Percentiles rank a stretch among this genome's conserved stretches.
These are phyloP conservation scores for Amanita thiersii DNA, from an alignment of 768 basidiomycete genomes.

Conservation along the genomic window DNA sequence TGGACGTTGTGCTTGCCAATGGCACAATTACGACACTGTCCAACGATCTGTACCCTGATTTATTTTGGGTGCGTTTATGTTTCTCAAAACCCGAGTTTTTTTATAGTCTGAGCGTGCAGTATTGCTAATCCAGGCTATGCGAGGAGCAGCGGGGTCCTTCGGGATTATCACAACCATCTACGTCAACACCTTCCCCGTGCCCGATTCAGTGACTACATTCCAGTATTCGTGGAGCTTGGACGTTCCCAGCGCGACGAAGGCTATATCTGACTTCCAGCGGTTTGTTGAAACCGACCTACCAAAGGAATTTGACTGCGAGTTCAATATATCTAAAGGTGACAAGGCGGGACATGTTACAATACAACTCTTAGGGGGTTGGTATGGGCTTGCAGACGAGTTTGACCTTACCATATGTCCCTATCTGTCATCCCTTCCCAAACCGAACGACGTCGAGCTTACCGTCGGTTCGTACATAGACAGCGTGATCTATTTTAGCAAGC, in stretches of 20 bases:
- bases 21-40: slow-evolving; percentile 25
- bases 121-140: slow-evolving; percentile 22
- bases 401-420: slow-evolving; percentile 9
- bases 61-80: slow-evolving; percentile 34
- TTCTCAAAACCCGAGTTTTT: not conserved
- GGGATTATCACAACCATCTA: slow-evolving; percentile 30
- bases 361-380: slow-evolving; percentile 13
- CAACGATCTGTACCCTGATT: slow-evolving; percentile 22
- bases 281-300: slow-evolving; percentile 26
- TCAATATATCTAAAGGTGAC: slow-evolving; percentile 21
- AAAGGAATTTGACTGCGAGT: slow-evolving; percentile 24
- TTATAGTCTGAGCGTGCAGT: not conserved
- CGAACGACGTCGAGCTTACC: slow-evolving; percentile 6
- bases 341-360: not conserved
- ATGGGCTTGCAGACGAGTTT: slow-evolving; percentile 8
- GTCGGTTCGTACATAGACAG: slow-evolving; percentile 24
- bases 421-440: slow-evolving; percentile 11
- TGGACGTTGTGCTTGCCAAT: slow-evolving; percentile 25
- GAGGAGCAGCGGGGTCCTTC: slow-evolving; percentile 30
- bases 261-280: slow-evolving; percentile 25
- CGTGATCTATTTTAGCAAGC: slow-evolving; percentile 20
- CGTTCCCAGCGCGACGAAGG: slow-evolving; percentile 20
- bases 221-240: slow-evolving; percentile 29
- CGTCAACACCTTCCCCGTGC: slow-evolving; percentile 26
- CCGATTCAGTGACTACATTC: slow-evolving; percentile 25